Evolutionary conservation across 768 basidiomycete genomes (phyloP).

Genomic region (Imleria badia): DNA sequence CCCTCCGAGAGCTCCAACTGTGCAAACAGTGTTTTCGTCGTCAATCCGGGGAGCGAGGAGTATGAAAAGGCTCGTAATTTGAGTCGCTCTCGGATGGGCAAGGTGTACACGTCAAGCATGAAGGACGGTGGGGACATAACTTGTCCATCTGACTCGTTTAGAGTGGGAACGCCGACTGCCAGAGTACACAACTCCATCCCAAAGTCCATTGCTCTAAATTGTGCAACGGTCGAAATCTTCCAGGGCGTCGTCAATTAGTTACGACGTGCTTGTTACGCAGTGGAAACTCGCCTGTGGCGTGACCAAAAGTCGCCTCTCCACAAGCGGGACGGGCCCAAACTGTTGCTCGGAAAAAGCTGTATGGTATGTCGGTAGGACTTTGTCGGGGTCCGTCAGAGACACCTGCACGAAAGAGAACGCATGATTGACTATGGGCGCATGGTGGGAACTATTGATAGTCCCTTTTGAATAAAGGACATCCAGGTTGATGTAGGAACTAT

Average conservation of each 20-base stretch:
- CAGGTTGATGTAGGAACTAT: not conserved
- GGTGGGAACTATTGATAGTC: not conserved
- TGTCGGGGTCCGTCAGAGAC: not conserved
- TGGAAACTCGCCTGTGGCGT: not conserved
- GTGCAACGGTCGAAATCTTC: not conserved
- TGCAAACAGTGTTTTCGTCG: not conserved
- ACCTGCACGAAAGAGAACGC: not conserved
- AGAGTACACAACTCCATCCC: constrained; percentile 2
- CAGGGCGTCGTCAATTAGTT: not conserved
- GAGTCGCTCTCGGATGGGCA: not conserved
- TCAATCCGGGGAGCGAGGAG: not conserved
- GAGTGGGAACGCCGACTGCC: not conserved
- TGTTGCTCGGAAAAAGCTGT: not conserved
- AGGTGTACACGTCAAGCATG: not conserved
- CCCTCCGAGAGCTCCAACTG: not conserved
- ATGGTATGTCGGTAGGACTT: not conserved
- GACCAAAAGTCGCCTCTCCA: not conserved
- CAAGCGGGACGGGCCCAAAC: not conserved
- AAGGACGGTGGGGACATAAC: not conserved
- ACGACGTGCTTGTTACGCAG: not conserved
- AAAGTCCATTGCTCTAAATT: constrained; percentile 4
- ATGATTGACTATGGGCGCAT: not conserved
- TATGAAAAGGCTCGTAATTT: not conserved
- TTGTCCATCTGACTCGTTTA: not conserved
- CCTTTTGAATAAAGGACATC: not conserved